Base-by-base conservation (phyloP, 2,329 filamentous ascomycete species). In the Penicillium hesseltinei region DNA sequence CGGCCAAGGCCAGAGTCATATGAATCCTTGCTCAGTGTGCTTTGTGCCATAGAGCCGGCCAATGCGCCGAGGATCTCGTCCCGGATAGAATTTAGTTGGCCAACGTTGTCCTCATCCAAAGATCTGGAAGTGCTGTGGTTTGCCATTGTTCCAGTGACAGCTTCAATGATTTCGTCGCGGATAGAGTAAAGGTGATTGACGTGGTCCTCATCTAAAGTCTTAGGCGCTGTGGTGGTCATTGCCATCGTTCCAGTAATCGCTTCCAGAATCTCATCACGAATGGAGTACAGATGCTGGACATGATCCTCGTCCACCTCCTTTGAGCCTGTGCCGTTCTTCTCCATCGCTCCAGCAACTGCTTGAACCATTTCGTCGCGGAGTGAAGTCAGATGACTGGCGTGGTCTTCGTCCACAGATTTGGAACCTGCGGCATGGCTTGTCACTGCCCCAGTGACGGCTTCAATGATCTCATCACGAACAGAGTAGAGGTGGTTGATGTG, bases 211-310 rank as follows among this genome's bases (percentile, higher is more conserved):
- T 62, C 58, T 4, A 62, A 23, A 11, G 42, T 31, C 36, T 55
- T 42, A 2, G 42, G 25, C 23, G 2, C 15, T 21, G 52, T 50
- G 40, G 51, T 40, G 8, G 54, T 51, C 23, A 40, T 13, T 15
- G 54, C 56, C 38, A 49, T 53, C 11, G 19, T 53, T 23, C 53
- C 59, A 9, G 62, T 49, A 49, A 89, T 83, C 42, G 86, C 86
- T 56, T 86, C 78, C 23, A 88, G 71, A 75, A 89, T 82, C 59
- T 88, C 85, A 27, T 88, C 82, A 19, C 65, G 55, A 3, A 62
- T 59, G 5, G 50, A 42, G 15, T 59, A 43, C 13, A 61, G 27
- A 7, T 54, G 50, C 4, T 52, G 35, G 31, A 59, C 19, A 27
- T 59, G 53, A 5, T 54, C 53, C 10, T 62, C 60, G 17, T 60